These are phyloP conservation scores for Pythium apleroticum DNA, from an alignment of 352 stramenopile genomes.

Conservation along the genomic window DNA sequence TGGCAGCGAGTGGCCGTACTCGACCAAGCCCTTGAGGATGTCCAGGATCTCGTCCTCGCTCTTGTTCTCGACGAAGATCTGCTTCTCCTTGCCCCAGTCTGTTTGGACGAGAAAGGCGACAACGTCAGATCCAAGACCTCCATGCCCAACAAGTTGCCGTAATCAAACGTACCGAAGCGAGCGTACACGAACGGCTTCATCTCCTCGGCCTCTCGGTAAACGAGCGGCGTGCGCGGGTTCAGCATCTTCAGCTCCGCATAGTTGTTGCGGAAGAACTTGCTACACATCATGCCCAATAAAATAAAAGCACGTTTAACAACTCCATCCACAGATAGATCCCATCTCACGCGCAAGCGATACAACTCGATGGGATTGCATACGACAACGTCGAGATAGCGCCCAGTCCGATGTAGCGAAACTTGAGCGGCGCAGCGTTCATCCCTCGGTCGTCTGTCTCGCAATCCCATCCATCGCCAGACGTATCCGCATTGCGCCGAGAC, in stretches of 20 bases:
- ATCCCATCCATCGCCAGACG: slow-evolving; percentile 9
- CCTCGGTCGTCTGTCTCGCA: slow-evolving; percentile 8
- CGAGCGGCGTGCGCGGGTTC: slow-evolving; percentile 78
- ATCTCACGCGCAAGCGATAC: not conserved
- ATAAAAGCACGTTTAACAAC: not conserved
- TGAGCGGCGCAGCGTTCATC: no score
- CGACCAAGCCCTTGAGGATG: slow-evolving; percentile 75
- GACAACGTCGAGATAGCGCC: not conserved
- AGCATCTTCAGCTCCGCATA: slow-evolving; percentile 89
- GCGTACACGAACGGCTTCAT: slow-evolving; percentile 89
- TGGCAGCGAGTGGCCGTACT: slow-evolving; percentile 66
- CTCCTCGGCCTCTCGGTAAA: slow-evolving; percentile 87
- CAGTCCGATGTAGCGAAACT: not conserved
- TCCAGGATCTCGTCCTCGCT: slow-evolving; percentile 79
- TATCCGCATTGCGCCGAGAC: not conserved
- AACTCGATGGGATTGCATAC: not conserved
- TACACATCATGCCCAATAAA: slow-evolving; percentile 18
- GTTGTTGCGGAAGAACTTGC: slow-evolving; percentile 86
- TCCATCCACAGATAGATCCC: not conserved
- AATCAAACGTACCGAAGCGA: slow-evolving; percentile 52
- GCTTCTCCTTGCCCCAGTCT: slow-evolving; percentile 86
- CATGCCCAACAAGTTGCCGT: no score
- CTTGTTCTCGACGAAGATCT: slow-evolving; percentile 83
- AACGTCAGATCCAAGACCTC: not conserved
- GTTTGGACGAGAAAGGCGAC: not conserved